These are phyloP conservation scores for Solanum rostratum DNA, from an alignment of 257 asterid genomes.

Conservation along the genomic window DNA sequence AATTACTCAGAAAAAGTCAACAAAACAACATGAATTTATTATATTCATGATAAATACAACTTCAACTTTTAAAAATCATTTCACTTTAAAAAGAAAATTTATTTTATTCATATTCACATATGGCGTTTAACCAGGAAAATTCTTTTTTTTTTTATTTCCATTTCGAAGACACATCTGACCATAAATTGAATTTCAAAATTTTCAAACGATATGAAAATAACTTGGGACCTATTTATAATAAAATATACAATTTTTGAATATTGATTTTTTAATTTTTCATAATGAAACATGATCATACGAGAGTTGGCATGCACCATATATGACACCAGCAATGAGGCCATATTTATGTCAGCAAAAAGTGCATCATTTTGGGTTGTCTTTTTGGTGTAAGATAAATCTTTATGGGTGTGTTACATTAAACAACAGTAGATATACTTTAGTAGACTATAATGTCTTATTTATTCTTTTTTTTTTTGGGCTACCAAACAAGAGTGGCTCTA, in stretches of 20 bases:
- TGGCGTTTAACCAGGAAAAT: no score
- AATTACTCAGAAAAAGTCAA: background rate
- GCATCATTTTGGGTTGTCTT: background rate
- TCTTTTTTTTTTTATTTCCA: no score
- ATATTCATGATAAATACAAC: background rate
- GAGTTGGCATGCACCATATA: background rate
- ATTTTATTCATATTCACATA: no score
- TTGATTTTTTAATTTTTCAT: background rate
- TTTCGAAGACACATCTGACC: no score
- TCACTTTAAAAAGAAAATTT: background rate
- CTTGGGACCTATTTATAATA: no score
- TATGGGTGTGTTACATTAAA: background rate
- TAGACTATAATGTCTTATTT: background rate
- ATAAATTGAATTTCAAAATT: no score
- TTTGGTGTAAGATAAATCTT: background rate
- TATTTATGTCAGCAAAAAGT: conserved; percentile 32
- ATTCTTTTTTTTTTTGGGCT: background rate
- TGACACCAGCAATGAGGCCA: conserved; percentile 19
- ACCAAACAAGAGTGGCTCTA: background rate
- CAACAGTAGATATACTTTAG: background rate
- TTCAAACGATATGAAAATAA: no score
- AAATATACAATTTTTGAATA: no score
- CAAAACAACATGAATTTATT: background rate
- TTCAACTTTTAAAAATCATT: background rate
- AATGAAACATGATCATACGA: background rate